Conservation (phyloP, 768 basidiomycete species). For the Russula compacta region DNA sequence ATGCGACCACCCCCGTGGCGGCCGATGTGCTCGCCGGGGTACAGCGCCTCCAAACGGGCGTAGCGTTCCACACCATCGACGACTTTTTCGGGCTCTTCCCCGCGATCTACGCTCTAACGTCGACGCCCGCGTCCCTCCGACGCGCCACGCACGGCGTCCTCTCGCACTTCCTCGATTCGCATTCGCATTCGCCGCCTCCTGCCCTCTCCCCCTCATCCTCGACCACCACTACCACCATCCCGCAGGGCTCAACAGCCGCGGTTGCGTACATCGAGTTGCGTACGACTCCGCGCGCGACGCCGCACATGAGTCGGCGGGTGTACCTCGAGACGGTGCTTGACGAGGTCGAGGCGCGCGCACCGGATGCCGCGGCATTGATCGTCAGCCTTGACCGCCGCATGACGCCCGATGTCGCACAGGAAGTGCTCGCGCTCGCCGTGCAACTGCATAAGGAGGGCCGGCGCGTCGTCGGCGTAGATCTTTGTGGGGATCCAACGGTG, state of each 20-base stretch:
- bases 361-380: slow-evolving; percentile 47
- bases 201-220: slow-evolving; percentile 13
- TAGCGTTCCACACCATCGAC: slow-evolving; percentile 42
- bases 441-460: slow-evolving; percentile 46
- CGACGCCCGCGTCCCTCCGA: slow-evolving; percentile 44
- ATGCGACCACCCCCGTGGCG: neutral
- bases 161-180: slow-evolving; percentile 44
- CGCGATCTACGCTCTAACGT: slow-evolving; percentile 69
- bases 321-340: slow-evolving; percentile 62
- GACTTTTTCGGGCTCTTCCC: slow-evolving; percentile 74
- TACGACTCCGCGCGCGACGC: slow-evolving; percentile 59
- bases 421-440: slow-evolving; percentile 51
- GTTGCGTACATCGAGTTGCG: slow-evolving; percentile 76
- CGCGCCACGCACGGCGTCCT: slow-evolving; percentile 60
- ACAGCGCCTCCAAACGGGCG: slow-evolving; percentile 31
- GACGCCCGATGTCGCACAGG: slow-evolving; percentile 38
- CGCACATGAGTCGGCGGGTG: slow-evolving; percentile 44
- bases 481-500: slow-evolving; percentile 66
- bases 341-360: slow-evolving; percentile 49
- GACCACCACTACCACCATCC: neutral
- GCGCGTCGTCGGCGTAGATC: slow-evolving; percentile 66
- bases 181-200: slow-evolving; percentile 19
- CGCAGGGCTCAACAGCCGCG: slow-evolving; percentile 25
- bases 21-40: slow-evolving; percentile 36
- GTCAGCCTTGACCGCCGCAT: slow-evolving; percentile 73